These are phyloP conservation scores for Phytophthora sp. DNA, from an alignment of 352 stramenopile species.

Conservation along the genomic window DNA sequence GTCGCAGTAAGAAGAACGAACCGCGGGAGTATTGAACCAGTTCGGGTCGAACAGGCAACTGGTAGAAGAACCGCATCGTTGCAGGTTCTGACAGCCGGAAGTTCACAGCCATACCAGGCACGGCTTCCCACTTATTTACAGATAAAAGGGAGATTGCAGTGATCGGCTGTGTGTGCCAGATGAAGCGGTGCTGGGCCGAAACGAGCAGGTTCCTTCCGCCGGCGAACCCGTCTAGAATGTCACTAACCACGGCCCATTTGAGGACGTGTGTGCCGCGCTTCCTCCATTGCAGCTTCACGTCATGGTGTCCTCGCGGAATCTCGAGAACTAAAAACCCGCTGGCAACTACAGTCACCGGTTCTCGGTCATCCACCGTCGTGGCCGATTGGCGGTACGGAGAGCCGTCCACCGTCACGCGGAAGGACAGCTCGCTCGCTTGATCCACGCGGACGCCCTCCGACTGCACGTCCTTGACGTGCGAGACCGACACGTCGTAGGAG, in stretches of 20 bases:
- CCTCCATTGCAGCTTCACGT: slow-evolving; percentile 71
- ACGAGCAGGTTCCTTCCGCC: slow-evolving; percentile 66
- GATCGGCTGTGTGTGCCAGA: slow-evolving; percentile 75
- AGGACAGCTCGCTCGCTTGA: slow-evolving; percentile 62
- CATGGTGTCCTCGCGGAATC: slow-evolving; percentile 50
- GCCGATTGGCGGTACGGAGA: slow-evolving; percentile 71
- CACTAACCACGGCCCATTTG: slow-evolving; percentile 66
- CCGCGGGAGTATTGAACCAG: slow-evolving; percentile 56
- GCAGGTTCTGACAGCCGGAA: slow-evolving; percentile 56
- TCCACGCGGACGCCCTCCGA: slow-evolving; percentile 8
- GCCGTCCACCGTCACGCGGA: slow-evolving; percentile 62
- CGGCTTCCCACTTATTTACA: slow-evolving; percentile 57
- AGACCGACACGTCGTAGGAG: slow-evolving; percentile 74
- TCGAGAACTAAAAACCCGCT: slow-evolving; percentile 71
- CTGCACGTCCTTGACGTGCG: slow-evolving; percentile 35
- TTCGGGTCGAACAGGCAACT: slow-evolving; percentile 67
- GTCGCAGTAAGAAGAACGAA: slow-evolving; percentile 27
- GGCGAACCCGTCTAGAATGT: slow-evolving; percentile 70
- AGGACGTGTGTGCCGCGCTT: slow-evolving; percentile 58
- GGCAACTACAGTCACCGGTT: slow-evolving; percentile 54
- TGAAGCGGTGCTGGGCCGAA: slow-evolving; percentile 69
- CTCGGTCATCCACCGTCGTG: slow-evolving; percentile 62
- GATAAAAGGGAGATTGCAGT: slow-evolving; percentile 41
- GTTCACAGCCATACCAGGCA: slow-evolving; percentile 59
- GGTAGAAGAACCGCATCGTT: slow-evolving; percentile 74